phyloP scores from a whole-genome alignment of 2,329 filamentous ascomycete genomes.

The Colletotrichum tropicicola region DNA sequence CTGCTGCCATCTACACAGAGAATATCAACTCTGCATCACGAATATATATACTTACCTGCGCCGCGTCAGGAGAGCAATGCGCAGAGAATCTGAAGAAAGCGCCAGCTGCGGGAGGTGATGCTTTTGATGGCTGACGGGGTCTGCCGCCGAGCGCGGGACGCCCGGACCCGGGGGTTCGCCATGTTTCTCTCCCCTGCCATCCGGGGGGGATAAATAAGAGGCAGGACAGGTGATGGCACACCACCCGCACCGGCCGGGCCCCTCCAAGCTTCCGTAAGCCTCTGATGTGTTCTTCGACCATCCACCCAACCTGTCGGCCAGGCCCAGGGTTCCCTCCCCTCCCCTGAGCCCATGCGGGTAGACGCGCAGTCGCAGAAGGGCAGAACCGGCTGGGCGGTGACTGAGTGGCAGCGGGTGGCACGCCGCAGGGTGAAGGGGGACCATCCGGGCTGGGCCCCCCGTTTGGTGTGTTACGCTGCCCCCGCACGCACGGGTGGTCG shows the following conservation, averaged over 20 bases:
- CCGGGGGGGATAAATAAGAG: not conserved
- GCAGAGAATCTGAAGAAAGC: not conserved
- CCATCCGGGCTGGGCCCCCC: not conserved
- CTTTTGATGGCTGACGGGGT: not conserved
- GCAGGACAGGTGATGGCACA: not conserved
- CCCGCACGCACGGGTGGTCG: slow-evolving; percentile 23
- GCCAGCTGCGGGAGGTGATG: not conserved
- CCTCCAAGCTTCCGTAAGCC: not conserved
- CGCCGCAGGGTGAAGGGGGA: not conserved
- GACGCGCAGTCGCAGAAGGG: slow-evolving; percentile 8
- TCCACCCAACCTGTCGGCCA: not conserved
- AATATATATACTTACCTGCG: slow-evolving; percentile 21
- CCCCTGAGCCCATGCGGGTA: slow-evolving; percentile 18
- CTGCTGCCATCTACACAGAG: slow-evolving; percentile 9
- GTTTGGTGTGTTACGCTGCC: slow-evolving; percentile 8
- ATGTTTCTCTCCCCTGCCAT: not conserved
- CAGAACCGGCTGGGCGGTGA: not conserved
- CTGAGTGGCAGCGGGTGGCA: not conserved
- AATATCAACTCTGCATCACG: slow-evolving; percentile 5
- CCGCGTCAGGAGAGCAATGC: too few relatives aligned
- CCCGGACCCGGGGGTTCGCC: not conserved
- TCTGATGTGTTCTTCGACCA: not conserved
- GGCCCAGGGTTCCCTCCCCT: slow-evolving; percentile 1
- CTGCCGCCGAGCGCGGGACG: not conserved
- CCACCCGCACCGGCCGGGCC: too few relatives aligned